Conservation (phyloP, 495 filamentous ascomycete species). For the Hypomontagnella monticulosa region DNA sequence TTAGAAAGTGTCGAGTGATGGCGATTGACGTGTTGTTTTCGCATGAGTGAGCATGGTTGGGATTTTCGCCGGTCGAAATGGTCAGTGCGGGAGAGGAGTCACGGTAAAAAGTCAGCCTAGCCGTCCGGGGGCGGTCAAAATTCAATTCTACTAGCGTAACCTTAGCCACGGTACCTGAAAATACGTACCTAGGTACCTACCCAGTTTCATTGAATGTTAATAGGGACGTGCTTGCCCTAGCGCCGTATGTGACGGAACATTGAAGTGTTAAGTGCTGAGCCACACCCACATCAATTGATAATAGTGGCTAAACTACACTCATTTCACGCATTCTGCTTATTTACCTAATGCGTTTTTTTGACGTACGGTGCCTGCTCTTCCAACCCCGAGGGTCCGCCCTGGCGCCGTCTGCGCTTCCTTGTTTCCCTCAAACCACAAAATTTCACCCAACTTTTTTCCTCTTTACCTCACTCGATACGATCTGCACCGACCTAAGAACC, state of each 20-base stretch:
- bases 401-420: constrained; percentile 29
- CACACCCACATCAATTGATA: background rate
- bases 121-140: constrained; percentile 35
- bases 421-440: constrained; percentile 38
- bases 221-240: too few species aligned
- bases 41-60: constrained; percentile 25
- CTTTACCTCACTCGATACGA: constrained; percentile 24
- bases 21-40: constrained; percentile 43
- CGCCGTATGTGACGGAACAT: too few species aligned
- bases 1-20: constrained; percentile 32
- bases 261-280: background rate
- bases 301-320: background rate
- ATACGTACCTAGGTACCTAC: too few species aligned
- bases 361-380: constrained; percentile 20
- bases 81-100: constrained; percentile 31
- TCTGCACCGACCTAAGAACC: constrained; percentile 21
- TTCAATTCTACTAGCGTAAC: constrained; percentile 22
- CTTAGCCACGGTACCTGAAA: background rate
- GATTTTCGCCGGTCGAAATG: constrained; percentile 17
- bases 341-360: constrained; percentile 16
- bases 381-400: constrained; percentile 36
- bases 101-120: constrained; percentile 34
- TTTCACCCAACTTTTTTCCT: constrained; percentile 30
- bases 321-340: constrained; percentile 16
- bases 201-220: too few species aligned